Conservation (phyloP, 2,329 filamentous ascomycete genomes). For the Lachnum nothofagi region DNA sequence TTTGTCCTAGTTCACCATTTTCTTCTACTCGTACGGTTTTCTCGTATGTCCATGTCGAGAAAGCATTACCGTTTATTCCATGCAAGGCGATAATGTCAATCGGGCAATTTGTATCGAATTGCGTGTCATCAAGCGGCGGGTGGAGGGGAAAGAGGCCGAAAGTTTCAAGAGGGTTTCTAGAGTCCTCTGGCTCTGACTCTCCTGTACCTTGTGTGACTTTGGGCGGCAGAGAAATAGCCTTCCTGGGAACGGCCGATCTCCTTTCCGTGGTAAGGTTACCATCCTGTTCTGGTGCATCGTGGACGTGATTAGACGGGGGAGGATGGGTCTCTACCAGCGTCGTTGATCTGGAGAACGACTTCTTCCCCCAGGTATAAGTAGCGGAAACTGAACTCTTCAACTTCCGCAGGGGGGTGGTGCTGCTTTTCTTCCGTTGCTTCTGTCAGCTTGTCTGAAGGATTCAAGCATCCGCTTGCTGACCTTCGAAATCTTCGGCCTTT, state of each 20-base stretch:
- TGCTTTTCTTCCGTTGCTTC: background rate
- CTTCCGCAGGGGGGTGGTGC: background rate
- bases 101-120: background rate
- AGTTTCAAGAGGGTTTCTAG: background rate
- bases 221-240: background rate
- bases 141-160: constrained; percentile 4
- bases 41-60: constrained; percentile 15
- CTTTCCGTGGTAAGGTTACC: too few relatives aligned
- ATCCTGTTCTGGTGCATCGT: background rate
- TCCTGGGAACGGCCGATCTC: background rate
- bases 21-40: too few relatives aligned
- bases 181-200: background rate
- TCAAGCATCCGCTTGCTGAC: background rate
- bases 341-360: background rate
- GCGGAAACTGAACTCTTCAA: background rate
- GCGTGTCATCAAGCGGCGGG: background rate
- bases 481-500: background rate
- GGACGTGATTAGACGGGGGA: background rate
- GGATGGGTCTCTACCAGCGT: background rate
- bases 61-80: constrained; percentile 7
- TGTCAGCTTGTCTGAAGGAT: background rate
- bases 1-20: too few relatives aligned
- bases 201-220: background rate
- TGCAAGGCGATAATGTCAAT: constrained; percentile 11
- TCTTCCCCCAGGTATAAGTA: background rate